phyloP scores from a whole-genome alignment of 2,329 filamentous ascomycete genomes.

The Emericellopsis atlantica region DNA sequence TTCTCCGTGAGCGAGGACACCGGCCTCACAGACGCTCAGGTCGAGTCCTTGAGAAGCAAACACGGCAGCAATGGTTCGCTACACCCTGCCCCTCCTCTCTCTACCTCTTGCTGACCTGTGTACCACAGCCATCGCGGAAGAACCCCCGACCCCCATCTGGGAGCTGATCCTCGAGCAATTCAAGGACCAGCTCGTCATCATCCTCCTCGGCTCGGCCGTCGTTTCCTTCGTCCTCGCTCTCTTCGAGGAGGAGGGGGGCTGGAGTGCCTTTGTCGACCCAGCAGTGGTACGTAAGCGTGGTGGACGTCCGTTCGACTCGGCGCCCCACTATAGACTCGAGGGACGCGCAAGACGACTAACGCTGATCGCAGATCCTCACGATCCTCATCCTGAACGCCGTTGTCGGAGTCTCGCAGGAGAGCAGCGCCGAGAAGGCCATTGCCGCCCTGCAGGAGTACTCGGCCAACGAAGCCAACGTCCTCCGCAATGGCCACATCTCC shows the following conservation, averaged over 20 bases:
- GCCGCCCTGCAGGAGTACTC: slow-evolving; percentile 98
- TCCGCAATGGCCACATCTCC: slow-evolving; percentile 63
- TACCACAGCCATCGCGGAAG: slow-evolving; percentile 53
- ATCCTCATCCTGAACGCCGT: slow-evolving; percentile 95
- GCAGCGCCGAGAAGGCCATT: slow-evolving; percentile 96
- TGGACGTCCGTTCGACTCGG: not conserved
- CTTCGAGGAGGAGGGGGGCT: slow-evolving; percentile 85
- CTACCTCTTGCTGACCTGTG: slow-evolving; percentile 1
- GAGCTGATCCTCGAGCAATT: slow-evolving; percentile 96
- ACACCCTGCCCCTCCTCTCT: not conserved
- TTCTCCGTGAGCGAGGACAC: slow-evolving; percentile 41
- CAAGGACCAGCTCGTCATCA: slow-evolving; percentile 96
- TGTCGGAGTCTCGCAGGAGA: slow-evolving; percentile 96
- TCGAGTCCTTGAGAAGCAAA: slow-evolving; percentile 39
- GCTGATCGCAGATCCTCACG: slow-evolving; percentile 62
- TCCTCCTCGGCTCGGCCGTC: slow-evolving; percentile 81
- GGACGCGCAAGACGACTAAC: not conserved
- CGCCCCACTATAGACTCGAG: not conserved
- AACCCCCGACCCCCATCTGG: slow-evolving; percentile 92
- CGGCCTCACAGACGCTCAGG: slow-evolving; percentile 48
- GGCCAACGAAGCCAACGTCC: slow-evolving; percentile 89
- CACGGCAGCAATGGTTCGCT: slow-evolving; percentile 54
- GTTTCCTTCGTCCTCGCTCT: slow-evolving; percentile 89
- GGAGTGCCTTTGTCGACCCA: slow-evolving; percentile 95
- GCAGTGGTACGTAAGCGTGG: slow-evolving; percentile 57